phyloP scores from a whole-genome alignment of 768 basidiomycete species.

The Naganishia friedmannii region DNA sequence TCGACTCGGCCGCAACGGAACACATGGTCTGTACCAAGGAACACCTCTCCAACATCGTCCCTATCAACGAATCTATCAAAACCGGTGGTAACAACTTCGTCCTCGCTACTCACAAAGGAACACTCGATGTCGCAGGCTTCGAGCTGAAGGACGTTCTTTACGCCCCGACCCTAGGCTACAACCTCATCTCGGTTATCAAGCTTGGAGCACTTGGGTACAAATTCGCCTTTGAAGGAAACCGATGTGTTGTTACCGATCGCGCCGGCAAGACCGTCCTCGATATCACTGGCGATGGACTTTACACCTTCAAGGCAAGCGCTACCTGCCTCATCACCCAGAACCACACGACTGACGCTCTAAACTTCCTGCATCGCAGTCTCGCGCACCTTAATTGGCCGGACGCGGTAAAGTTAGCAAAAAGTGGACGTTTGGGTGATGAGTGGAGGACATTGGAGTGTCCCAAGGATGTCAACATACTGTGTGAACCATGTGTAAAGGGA shows the following conservation, averaged over 20 bases:
- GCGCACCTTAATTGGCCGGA: constrained; percentile 4
- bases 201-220: not conserved
- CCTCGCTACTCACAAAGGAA: not conserved
- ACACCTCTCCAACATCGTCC: not conserved
- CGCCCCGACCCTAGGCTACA: not conserved
- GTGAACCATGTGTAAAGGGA: constrained; percentile 6
- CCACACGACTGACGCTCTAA: not conserved
- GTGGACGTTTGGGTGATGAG: not conserved
- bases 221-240: not conserved
- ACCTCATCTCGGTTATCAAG: constrained; percentile 13
- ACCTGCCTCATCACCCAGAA: not conserved
- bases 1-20: constrained; percentile 6
- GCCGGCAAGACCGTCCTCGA: not conserved
- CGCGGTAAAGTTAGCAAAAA: not conserved
- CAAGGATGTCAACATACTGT: not conserved
- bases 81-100: not conserved
- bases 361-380: constrained; percentile 4
- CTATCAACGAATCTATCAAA: not conserved
- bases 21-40: constrained; percentile 1
- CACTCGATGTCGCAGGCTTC: not conserved
- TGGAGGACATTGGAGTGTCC: not conserved
- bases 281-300: not conserved
- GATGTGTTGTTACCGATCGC: not conserved
- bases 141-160: not conserved
- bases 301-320: constrained; percentile 16